These are phyloP conservation scores for Collybiopsis luxurians DNA, from an alignment of 768 basidiomycete species.

Conservation along the genomic window DNA sequence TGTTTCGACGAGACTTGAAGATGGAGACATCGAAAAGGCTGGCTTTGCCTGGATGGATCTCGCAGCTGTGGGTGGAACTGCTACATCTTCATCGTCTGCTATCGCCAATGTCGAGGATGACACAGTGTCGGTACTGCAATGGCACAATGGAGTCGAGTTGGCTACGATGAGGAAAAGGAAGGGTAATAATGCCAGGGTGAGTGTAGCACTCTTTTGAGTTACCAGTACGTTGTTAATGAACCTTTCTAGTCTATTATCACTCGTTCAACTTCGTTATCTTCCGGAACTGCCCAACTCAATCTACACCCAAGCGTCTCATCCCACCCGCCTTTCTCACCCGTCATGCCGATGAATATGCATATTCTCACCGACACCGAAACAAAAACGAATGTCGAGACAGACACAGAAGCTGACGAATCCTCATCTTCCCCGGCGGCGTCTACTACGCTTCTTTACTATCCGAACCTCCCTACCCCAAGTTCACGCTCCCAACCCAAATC, in stretches of 20 bases:
- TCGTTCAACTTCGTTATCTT: not conserved
- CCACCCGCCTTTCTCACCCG: too few relatives aligned
- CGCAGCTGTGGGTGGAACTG: too few relatives aligned
- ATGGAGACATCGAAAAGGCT: not conserved
- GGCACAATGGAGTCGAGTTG: not conserved
- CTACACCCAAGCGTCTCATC: too few relatives aligned
- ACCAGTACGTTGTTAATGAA: not conserved
- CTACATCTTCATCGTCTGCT: too few relatives aligned
- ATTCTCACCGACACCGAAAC: slow-evolving; percentile 1
- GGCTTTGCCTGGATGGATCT: too few relatives aligned
- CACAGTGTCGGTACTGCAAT: not conserved
- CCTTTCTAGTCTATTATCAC: not conserved
- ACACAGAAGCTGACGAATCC: not conserved
- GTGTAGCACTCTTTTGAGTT: not conserved
- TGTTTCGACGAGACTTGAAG: not conserved
- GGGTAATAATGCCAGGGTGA: not conserved
- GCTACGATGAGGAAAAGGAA: slow-evolving; percentile 1
- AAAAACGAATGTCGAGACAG: not conserved
- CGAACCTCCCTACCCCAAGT: not conserved
- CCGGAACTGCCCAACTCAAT: too few relatives aligned
- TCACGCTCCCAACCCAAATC: not conserved
- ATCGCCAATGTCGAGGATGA: not conserved
- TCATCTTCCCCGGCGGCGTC: not conserved
- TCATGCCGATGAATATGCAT: not conserved
- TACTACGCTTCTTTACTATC: not conserved